These are phyloP conservation scores for Phytophthora brassicae DNA, from an alignment of 352 stramenopile species.

Conservation along the genomic window DNA sequence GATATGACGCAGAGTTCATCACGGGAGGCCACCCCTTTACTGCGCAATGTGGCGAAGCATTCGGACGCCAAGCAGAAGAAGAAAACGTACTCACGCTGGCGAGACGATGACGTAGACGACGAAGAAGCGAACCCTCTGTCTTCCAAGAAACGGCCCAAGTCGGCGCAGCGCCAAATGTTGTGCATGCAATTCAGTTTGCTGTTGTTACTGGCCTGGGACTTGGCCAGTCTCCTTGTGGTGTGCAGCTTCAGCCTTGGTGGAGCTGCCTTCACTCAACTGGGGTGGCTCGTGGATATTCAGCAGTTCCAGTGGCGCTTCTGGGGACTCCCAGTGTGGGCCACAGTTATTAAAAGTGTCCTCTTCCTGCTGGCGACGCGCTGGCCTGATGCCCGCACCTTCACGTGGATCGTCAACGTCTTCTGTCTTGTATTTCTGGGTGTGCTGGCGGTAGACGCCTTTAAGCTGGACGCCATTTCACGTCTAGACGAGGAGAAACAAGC, in stretches of 20 bases:
- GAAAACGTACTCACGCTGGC: slow-evolving; percentile 52
- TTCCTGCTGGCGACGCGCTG: slow-evolving; percentile 57
- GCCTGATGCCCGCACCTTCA: slow-evolving; percentile 39
- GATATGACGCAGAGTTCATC: slow-evolving; percentile 18
- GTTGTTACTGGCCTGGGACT: slow-evolving; percentile 51
- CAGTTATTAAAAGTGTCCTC: slow-evolving; percentile 57
- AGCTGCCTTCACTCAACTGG: slow-evolving; percentile 31
- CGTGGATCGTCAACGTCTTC: slow-evolving; percentile 52
- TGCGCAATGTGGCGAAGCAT: slow-evolving; percentile 23
- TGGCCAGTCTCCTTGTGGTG: slow-evolving; percentile 54
- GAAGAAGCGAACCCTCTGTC: slow-evolving; percentile 10
- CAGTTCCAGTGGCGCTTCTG: slow-evolving; percentile 71
- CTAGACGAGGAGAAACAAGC: slow-evolving; percentile 51
- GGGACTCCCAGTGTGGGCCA: slow-evolving; percentile 68
- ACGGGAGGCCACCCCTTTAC: slow-evolving; percentile 43
- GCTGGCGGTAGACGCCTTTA: slow-evolving; percentile 74
- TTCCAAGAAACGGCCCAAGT: slow-evolving; percentile 26
- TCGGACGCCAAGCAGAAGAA: slow-evolving; percentile 35
- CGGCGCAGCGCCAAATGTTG: slow-evolving; percentile 52
- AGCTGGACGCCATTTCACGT: slow-evolving; percentile 64
- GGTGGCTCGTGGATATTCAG: slow-evolving; percentile 53
- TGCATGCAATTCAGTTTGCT: slow-evolving; percentile 73
- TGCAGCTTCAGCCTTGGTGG: slow-evolving; percentile 54
- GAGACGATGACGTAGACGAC: slow-evolving; percentile 39
- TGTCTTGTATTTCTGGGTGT: slow-evolving; percentile 59